Evolutionary conservation across 306 rosid genomes (phyloP), one percentile per base, ranked within the genome.

Genomic region (Hippophae rhamnoides): DNA sequence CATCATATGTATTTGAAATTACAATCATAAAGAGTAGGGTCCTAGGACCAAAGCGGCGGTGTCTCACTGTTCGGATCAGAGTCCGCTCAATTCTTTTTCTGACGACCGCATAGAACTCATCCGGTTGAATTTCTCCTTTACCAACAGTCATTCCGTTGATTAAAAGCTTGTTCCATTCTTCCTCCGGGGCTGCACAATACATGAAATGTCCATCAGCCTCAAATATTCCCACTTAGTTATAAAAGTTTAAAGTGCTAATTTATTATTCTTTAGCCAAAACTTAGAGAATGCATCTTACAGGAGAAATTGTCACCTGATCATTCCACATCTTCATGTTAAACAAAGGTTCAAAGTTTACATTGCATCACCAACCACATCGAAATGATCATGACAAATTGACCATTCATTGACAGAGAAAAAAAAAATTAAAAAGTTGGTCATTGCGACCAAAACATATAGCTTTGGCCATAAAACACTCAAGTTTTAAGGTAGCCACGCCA

Each of bases 11-110:
- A 41, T 41, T 2, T 53, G 18, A 65, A 65, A 11, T 54, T 12
- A 54, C 7, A 53, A 57, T 41, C 45, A 51, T 48, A 7, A 25
- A 26, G n/a, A 13, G 13, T 11, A 12, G n/a, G 14, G 40, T 59
- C 48, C 46, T 56, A 51, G 41, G 26, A 45, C 54, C 47, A 47
- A 57, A 48, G 66, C 7, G 52, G 66, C 7, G 38, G 51, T 67
- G 64, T 68, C 95, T 82, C 76, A 87, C 98, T 1, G 94, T 90
- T 85, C 96, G 74, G 51, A 90, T 90, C 70, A 90, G 77, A 78
- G 80, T 80, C 67, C 96, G 89, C 73, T 87, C 96, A 60, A 71
- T 74, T 72, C 96, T 83, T 79, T 90, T 90, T 78, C 81, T 87
- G n/a, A 81, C n/a, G 59, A 79, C 92, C 18, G 81, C 76, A 49